Conservation (phyloP, 768 basidiomycete genomes). For the Auriscalpium orientale region DNA sequence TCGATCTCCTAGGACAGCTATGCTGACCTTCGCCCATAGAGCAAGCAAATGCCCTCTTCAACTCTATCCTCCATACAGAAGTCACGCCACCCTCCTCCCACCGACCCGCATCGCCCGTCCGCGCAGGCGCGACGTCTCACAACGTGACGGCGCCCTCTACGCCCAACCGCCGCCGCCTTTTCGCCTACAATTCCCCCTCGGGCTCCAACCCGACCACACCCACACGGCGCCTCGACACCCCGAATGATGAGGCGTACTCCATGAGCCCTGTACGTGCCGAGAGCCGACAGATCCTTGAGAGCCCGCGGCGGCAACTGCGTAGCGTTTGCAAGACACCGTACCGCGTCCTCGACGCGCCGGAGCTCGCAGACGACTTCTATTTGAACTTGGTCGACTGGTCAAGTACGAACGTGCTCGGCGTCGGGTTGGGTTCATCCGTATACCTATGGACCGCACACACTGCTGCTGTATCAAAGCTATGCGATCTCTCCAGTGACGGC, state of each 20-base stretch:
- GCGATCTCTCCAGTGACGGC: constrained; percentile 56
- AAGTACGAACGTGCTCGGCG: constrained; percentile 88
- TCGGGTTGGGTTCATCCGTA: constrained; percentile 85
- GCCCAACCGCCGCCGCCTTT: constrained; percentile 51
- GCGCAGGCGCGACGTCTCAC: constrained; percentile 20
- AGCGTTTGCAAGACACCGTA: constrained; percentile 92
- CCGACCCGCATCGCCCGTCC: constrained; percentile 50
- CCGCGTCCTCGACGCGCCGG: constrained; percentile 93
- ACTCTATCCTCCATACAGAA: constrained; percentile 66
- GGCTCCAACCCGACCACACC: constrained; percentile 46
- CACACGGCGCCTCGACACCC: constrained; percentile 62
- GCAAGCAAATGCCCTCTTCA: constrained; percentile 81
- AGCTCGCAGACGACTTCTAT: constrained; percentile 97
- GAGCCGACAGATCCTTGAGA: constrained; percentile 75
- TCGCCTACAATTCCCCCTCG: constrained; percentile 59
- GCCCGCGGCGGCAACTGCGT: constrained; percentile 73
- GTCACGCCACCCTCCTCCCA: constrained; percentile 65
- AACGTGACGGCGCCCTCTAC: constrained; percentile 30
- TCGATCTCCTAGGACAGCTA: constrained; percentile 12
- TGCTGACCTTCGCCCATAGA: constrained; percentile 34
- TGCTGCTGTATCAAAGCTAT: constrained; percentile 85
- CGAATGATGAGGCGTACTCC: constrained; percentile 83
- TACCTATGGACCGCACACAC: constrained; percentile 98
- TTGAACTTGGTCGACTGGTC: constrained; percentile 98
- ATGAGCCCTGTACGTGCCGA: constrained; percentile 84